Conservation (phyloP, 257 asterid species). For the Solanum piurae region DNA sequence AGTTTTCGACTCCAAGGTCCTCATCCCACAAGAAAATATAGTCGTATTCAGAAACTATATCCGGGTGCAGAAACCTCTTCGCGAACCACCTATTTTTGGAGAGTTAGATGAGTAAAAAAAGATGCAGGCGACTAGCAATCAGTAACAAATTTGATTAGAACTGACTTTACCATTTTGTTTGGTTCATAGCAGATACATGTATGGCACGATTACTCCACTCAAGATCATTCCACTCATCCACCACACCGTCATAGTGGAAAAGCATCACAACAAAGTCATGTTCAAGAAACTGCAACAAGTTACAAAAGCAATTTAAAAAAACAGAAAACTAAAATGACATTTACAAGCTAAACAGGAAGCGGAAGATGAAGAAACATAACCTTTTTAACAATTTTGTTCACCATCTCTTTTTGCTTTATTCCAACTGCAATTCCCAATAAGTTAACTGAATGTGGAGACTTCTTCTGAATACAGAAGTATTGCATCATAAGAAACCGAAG, state of each 20-base stretch:
- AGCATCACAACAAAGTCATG: slow-evolving; percentile 58
- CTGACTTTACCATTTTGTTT: slow-evolving; percentile 61
- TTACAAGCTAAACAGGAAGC: not conserved
- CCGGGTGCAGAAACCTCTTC: slow-evolving; percentile 93
- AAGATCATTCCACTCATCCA: slow-evolving; percentile 59
- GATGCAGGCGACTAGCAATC: not conserved
- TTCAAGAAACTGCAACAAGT: slow-evolving; percentile 50
- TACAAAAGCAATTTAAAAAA: not conserved
- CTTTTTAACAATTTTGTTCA: slow-evolving; percentile 52
- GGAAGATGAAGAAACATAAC: slow-evolving; percentile 18
- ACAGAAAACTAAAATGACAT: not conserved
- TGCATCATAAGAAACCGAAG: not conserved
- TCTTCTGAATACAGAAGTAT: slow-evolving; percentile 27
- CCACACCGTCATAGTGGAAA: slow-evolving; percentile 74
- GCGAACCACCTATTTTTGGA: slow-evolving; percentile 75
- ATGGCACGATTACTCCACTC: slow-evolving; percentile 54
- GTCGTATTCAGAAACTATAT: slow-evolving; percentile 68
- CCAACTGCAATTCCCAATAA: slow-evolving; percentile 82
- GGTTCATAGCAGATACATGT: slow-evolving; percentile 66
- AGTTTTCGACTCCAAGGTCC: slow-evolving; percentile 72
- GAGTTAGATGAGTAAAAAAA: not conserved
- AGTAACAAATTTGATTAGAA: not conserved
- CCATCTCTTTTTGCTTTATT: slow-evolving; percentile 52
- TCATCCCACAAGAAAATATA: slow-evolving; percentile 90
- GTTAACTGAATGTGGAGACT: slow-evolving; percentile 17